Base-by-base conservation (phyloP, 495 filamentous ascomycete species). In the Penicillium simplicissimum region DNA sequence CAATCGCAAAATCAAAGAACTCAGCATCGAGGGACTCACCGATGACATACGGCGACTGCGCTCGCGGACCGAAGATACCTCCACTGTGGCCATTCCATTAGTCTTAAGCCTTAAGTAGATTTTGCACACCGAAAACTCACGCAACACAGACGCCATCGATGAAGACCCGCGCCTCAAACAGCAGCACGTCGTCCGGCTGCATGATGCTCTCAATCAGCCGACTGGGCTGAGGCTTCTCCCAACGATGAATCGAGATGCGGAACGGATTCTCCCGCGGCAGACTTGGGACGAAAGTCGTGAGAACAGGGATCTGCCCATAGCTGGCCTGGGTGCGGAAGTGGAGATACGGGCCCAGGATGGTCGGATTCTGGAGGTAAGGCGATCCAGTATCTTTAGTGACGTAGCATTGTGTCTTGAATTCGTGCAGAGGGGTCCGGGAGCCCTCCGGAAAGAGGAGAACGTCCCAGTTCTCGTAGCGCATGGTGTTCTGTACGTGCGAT, bases 401-500 rank as follows among this genome's bases (percentile, higher is more conserved):
- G 73, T 87, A 90, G 73, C 91, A 96, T 64, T 85, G 82, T 15
- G 91, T 92, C 68, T 87, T 89, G 84, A 95, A 96, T 71, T 96
- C 92, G 70, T 93, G 91, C 45, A 94, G 72, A 9, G 92, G 92
- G 17, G 89, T 81, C 61, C 83, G 84, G 55, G 76, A 81, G 34
- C 74, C 74, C 45, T 79, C 75, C 1, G 91, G 88, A 72, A 96
- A 95, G 58, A 96, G 78, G 52, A 96, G 85, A 54, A 94, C 82
- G 69, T 96, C 92, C 92, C 92, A 95, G 66, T 88, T 87, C 58
- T 89, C 82, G 79, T 90, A 96, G 55, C 91, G 87, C 91, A 96
- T 96, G 10, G 28, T 71, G 68, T 38, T 21, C 5, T 35, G 51
- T 13, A 8, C 14, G 17, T 52, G 49, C 1, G 28, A 31, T 31